phyloP scores from a whole-genome alignment of 768 basidiomycete genomes.

The Boletus rufocinnamomeus region DNA sequence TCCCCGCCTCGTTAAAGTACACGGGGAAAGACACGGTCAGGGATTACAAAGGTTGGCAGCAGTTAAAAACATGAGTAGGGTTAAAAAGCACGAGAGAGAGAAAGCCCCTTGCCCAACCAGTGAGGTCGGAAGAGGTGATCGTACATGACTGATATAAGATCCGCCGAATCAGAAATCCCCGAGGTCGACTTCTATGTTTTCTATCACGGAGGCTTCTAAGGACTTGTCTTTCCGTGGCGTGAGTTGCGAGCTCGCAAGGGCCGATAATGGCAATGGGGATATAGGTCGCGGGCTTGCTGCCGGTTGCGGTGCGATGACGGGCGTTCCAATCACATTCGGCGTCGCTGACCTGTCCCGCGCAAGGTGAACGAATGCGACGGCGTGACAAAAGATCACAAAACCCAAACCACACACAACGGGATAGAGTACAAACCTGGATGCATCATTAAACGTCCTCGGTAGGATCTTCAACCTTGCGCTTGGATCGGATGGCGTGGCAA shows the following conservation, averaged over 20 bases:
- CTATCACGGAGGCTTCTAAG: conserved; percentile 60
- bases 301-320: conserved; percentile 36
- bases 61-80: not conserved
- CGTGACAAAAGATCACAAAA: conserved; percentile 24
- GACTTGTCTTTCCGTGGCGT: conserved; percentile 40
- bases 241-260: conserved; percentile 27
- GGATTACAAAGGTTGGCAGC: not conserved
- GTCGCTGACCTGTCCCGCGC: conserved; percentile 37
- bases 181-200: conserved; percentile 72
- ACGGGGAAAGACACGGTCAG: not conserved
- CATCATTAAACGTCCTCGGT: conserved; percentile 55
- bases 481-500: conserved; percentile 52
- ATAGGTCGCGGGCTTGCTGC: conserved; percentile 33
- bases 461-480: conserved; percentile 69
- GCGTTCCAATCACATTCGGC: conserved; percentile 52
- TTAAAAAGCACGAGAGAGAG: not conserved
- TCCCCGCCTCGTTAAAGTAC: conserved; percentile 8
- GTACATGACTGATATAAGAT: conserved; percentile 7
- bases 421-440: conserved; percentile 57
- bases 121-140: conserved; percentile 1
- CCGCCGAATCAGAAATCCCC: conserved; percentile 63
- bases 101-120: not conserved
- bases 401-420: conserved; percentile 11
- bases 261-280: conserved; percentile 38
- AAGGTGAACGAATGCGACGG: conserved; percentile 10